Base-by-base conservation (phyloP, 106 monocot genomes). In the Ottelia alismoides region DNA sequence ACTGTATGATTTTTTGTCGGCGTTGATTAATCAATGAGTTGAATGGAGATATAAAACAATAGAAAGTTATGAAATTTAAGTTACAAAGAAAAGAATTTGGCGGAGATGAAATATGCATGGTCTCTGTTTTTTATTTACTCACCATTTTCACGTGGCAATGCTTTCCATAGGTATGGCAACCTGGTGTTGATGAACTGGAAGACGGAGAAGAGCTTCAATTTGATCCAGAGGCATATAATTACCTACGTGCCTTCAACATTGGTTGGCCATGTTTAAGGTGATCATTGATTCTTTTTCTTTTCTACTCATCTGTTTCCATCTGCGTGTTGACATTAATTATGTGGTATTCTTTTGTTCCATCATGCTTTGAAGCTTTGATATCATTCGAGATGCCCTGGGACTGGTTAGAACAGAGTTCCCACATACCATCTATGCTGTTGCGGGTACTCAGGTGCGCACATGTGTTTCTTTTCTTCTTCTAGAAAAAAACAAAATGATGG, bases 201-300 rank as follows among this genome's bases (percentile, higher is more conserved):
- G 98, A 98, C 57, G 98, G 98, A 11, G 98, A 98, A 53, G 90
- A 98, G 77, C 82, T 98, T 27, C 90, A 98, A 65, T 98, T 76
- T 29, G 98, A 98, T 57, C 82, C 81, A 4, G 76, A 82, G 1
- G 85, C 81, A 1, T 98, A 98, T 66, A 98, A 98, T 65, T 98
- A 86, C 62, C 67, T 98, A 3, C 85, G 75, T 7, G 90, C 67
- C 2, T 98, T 98, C 46, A 73, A 71, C 59, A 75, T 90, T 65
- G 98, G 98, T 11, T 98, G 98, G 85, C 79, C 98, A 17, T 98
- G 98, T 45, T 71, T 98, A 61, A 98, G 98, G 98, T 90, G 60
- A 28, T 25, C 9, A 52, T 14, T 27, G 20, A 10, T 66, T 31
- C 17, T 20, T 26, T 43, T 40, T 9, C 12, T 68, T 35, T 48